These are phyloP conservation scores for Phialocephala subalpina DNA, from an alignment of 2,329 filamentous ascomycete species.

Conservation along the genomic window DNA sequence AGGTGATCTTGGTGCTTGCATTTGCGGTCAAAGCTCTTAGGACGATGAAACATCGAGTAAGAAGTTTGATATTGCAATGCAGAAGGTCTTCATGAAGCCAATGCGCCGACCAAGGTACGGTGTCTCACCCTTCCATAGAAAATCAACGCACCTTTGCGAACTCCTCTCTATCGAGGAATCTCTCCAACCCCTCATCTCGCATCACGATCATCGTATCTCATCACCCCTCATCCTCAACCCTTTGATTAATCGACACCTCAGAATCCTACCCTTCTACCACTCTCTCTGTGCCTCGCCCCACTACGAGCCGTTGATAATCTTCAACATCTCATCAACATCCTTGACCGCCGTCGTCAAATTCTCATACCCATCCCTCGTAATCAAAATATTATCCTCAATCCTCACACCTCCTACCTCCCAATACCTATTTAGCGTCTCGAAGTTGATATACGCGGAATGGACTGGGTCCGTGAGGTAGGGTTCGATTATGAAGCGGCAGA, in stretches of 20 bases:
- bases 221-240: too few species aligned
- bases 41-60: too few species aligned
- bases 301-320: background rate
- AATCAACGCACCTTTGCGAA: background rate
- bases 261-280: too few species aligned
- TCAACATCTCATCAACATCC: conserved; percentile 63
- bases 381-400: conserved; percentile 76
- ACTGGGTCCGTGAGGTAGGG: conserved; percentile 78
- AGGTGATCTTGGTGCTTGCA: too few species aligned
- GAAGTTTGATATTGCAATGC: too few species aligned
- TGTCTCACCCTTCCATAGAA: background rate
- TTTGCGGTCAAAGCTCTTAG: too few species aligned
- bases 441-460: conserved; percentile 80
- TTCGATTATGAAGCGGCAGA: conserved; percentile 87
- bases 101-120: background rate
- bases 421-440: conserved; percentile 76
- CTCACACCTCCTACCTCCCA: conserved; percentile 82
- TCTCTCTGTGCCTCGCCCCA: too few species aligned
- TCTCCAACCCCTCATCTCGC: too few species aligned
- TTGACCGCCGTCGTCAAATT: conserved; percentile 79
- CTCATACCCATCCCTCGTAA: conserved; percentile 73
- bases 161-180: too few species aligned
- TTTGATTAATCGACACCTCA: too few species aligned
- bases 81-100: background rate
- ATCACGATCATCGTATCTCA: too few species aligned